Evolutionary conservation across 345 rosid species (phyloP).

Genomic region (Bruguiera parviflora): DNA sequence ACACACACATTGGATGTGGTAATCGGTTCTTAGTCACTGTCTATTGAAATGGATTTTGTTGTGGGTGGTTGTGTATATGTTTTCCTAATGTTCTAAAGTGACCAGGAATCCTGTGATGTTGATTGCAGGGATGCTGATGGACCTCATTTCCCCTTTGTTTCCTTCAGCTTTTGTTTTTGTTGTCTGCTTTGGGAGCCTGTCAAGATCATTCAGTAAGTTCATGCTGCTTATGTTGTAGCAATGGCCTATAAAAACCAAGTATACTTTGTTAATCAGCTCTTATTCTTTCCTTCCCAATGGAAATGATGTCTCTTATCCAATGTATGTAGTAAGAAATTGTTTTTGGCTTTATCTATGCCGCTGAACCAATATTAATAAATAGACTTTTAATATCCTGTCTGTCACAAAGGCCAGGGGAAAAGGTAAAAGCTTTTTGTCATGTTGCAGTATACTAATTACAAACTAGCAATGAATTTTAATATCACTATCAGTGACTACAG

Average conservation of each 20-base stretch:
- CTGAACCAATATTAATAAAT: too few species aligned
- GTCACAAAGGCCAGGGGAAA: too few species aligned
- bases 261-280: background rate
- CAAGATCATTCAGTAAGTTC: slow-evolving; percentile 92
- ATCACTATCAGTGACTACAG: background rate
- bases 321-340: too few species aligned
- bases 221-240: background rate
- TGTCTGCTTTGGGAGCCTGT: slow-evolving; percentile 93
- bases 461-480: background rate
- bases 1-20: background rate
- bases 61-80: background rate
- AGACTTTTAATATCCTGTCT: too few species aligned
- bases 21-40: too few species aligned
- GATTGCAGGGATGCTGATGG: slow-evolving; percentile 94
- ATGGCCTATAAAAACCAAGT: background rate
- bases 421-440: too few species aligned
- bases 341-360: too few species aligned
- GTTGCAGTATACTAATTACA: too few species aligned
- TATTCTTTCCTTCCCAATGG: background rate
- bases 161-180: slow-evolving; percentile 87
- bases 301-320: background rate
- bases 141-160: slow-evolving; percentile 83
- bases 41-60: too few species aligned
- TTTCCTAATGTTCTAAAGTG: background rate
- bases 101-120: slow-evolving; percentile 18